phyloP scores from a whole-genome alignment of 2,329 filamentous ascomycete species.

The Aspergillus puulaauensis region DNA sequence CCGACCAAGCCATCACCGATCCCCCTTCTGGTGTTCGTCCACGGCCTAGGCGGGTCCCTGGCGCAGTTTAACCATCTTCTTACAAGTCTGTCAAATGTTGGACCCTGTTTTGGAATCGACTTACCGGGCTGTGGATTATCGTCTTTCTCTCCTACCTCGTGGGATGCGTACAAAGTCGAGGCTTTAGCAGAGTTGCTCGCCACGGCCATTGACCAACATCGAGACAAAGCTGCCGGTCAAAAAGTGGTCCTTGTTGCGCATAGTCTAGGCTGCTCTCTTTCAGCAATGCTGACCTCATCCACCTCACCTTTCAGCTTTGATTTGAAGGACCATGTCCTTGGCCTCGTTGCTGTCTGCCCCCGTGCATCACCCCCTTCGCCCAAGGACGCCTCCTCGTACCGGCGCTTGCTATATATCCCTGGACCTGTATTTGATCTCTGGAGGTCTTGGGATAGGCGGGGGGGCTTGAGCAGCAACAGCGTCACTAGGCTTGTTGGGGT shows the following conservation, averaged over 20 bases:
- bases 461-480: constrained; percentile 74
- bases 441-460: constrained; percentile 74
- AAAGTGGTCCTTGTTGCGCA: constrained; percentile 80
- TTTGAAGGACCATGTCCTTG: constrained; percentile 66
- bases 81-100: constrained; percentile 76
- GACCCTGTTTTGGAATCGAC: constrained; percentile 83
- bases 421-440: constrained; percentile 68
- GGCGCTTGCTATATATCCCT: constrained; percentile 67
- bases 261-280: constrained; percentile 83
- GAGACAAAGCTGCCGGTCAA: constrained; percentile 64
- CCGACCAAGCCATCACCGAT: constrained; percentile 70
- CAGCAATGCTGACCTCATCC: constrained; percentile 67
- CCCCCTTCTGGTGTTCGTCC: constrained; percentile 85
- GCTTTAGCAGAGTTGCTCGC: constrained; percentile 74
- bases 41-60: constrained; percentile 88
- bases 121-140: constrained; percentile 87
- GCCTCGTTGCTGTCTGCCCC: constrained; percentile 80
- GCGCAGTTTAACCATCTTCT: constrained; percentile 84
- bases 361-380: constrained; percentile 62
- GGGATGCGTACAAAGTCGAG: constrained; percentile 77
- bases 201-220: constrained; percentile 70
- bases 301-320: constrained; percentile 53
- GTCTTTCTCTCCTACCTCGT: constrained; percentile 66
- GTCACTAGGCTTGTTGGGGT: constrained; percentile 68
- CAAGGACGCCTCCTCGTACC: constrained; percentile 51